Evolutionary conservation across 768 basidiomycete species (phyloP).

Genomic region (Tricholomella constricta): DNA sequence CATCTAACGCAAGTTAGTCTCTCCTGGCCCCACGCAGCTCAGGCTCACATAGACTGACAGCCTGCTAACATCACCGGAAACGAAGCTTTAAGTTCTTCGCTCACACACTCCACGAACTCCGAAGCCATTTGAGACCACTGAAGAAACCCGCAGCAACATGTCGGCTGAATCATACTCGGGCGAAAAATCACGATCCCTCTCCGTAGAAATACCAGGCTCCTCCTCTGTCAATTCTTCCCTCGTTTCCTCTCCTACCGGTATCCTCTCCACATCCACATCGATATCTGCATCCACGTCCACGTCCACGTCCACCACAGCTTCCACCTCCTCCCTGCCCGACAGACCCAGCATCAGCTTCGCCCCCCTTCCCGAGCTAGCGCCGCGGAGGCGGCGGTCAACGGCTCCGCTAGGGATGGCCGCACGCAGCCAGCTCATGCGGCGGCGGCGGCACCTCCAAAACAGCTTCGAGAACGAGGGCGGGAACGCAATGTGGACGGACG

Average conservation of each 20-base stretch:
- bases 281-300: slow-evolving; percentile 41
- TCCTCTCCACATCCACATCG: slow-evolving; percentile 56
- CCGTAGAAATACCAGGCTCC: slow-evolving; percentile 11
- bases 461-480: not conserved
- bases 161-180: slow-evolving; percentile 12
- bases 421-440: slow-evolving; percentile 40
- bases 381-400: slow-evolving; percentile 48
- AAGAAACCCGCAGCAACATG: too few relatives aligned
- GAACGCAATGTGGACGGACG: slow-evolving; percentile 38
- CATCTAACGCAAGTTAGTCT: not conserved
- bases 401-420: slow-evolving; percentile 59
- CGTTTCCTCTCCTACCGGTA: slow-evolving; percentile 15
- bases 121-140: too few relatives aligned
- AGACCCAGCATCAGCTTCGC: slow-evolving; percentile 55
- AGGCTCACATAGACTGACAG: not conserved
- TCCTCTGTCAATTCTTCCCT: slow-evolving; percentile 5
- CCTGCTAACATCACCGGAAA: not conserved
- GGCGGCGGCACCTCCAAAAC: slow-evolving; percentile 23
- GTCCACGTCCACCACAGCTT: slow-evolving; percentile 37
- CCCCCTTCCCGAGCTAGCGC: slow-evolving; percentile 55
- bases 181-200: slow-evolving; percentile 9
- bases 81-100: slow-evolving; percentile 2
- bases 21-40: not conserved
- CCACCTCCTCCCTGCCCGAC: slow-evolving; percentile 34
- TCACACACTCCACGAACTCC: not conserved